Evolutionary conservation across 2,329 filamentous ascomycete species (phyloP), one percentile per base, ranked within the genome.

Genomic region (Aschersonia sp.): DNA sequence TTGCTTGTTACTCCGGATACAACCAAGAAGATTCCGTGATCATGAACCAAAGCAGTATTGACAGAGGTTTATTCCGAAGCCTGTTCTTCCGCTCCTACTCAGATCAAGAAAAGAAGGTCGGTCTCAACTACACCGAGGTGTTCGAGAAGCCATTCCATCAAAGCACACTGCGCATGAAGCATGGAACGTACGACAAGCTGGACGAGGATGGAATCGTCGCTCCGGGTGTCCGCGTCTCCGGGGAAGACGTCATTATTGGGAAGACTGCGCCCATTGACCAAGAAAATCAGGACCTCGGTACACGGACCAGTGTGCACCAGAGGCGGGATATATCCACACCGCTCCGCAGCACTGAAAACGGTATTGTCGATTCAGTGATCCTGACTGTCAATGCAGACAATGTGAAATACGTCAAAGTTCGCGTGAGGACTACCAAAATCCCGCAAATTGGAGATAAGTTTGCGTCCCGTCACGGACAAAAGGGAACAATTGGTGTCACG

Each of bases 1-100:
- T 98, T 67, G 82, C 88, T 50, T 94, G 86, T 64, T 98, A 98
- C 68, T 95, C 89, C 47, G 92, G 92, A 50, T 98, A 98, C 73
- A 98, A 98, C 67, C 94, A 98, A 65, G 92, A 98, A 87, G 92
- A 98, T 80, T 98, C 92, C 55, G 90, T 98, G 55, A 95, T 98
- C 59, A 97, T 98, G 92, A 98, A 98, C 66, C 92, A 98, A 70
- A 95, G 88, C 69, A 95, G 88, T 66, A 97, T 98, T 59, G 92
- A 98, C 65, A 85, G 92, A 60, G 92, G 92, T 52, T 74, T 98
- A 5, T 98, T 98, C 82, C 80, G 94, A 59, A 95, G 88, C 76
- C 69, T 98, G 47, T 98, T 97, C 73, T 98, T 95, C 77, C 83
- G 94, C 56, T 88, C 90, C 9, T 98, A 98, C 67, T 94, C 88